These are phyloP conservation scores for Fraxinus americana DNA, from an alignment of 257 asterid species.

Conservation along the genomic window DNA sequence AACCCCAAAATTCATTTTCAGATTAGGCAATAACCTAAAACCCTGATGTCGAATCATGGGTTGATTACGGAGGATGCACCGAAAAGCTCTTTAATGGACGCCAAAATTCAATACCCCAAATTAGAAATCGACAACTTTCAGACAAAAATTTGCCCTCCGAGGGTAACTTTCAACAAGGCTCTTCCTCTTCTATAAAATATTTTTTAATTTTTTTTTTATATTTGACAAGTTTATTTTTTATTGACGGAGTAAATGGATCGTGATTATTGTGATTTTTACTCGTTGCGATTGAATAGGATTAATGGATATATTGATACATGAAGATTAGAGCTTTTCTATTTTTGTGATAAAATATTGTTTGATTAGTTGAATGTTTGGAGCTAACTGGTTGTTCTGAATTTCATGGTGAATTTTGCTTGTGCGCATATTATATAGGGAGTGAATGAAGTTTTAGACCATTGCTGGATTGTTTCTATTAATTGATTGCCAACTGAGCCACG, in stretches of 20 bases:
- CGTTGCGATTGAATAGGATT: neutral
- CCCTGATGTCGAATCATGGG: constrained; percentile 30
- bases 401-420: neutral
- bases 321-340: neutral
- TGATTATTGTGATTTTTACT: neutral
- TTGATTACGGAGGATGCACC: constrained; percentile 25
- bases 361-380: neutral
- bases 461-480: neutral
- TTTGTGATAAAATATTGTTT: neutral
- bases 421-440: neutral
- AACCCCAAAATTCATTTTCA: neutral
- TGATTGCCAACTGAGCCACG: neutral
- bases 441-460: neutral
- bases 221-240: neutral
- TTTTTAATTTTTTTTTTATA: neutral
- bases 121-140: constrained; percentile 24
- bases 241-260: neutral
- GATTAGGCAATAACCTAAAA: neutral
- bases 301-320: neutral
- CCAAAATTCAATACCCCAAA: constrained; percentile 26
- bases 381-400: neutral
- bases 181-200: neutral
- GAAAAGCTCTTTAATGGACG: constrained; percentile 9
- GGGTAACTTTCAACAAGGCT: constrained; percentile 27
- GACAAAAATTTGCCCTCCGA: constrained; percentile 17